phyloP scores from a whole-genome alignment of 495 filamentous ascomycete genomes.

The Trichoderma asperelloides region DNA sequence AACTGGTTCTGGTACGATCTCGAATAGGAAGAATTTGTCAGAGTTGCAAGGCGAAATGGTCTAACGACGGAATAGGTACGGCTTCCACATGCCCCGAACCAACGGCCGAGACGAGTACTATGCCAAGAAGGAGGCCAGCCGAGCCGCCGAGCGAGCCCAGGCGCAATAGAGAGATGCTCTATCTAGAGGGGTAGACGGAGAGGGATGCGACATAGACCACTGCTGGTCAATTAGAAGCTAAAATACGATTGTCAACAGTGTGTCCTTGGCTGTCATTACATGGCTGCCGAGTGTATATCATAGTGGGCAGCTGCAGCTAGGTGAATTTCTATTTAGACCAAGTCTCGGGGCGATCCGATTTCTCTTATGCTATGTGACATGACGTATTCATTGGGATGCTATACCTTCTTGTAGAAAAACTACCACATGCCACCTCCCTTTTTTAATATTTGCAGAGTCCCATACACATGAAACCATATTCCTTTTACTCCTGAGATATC shows the following conservation, averaged over 20 bases:
- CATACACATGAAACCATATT: neutral
- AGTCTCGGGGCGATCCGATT: neutral
- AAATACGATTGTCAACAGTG: neutral
- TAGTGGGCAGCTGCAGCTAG: neutral
- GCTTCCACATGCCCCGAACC: constrained; percentile 44
- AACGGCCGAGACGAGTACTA: constrained; percentile 39
- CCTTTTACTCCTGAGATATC: too few relatives aligned
- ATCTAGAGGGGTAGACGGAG: neutral
- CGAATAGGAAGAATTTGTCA: neutral
- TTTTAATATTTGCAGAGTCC: neutral
- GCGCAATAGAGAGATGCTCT: neutral
- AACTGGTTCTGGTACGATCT: constrained; percentile 38
- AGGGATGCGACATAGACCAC: neutral
- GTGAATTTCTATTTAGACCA: neutral
- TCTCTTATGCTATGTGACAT: neutral
- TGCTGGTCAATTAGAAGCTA: neutral
- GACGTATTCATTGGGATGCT: neutral
- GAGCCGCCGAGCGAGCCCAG: constrained; percentile 24
- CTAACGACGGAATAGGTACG: constrained; percentile 33
- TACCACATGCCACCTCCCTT: too few relatives aligned
- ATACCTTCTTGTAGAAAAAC: neutral
- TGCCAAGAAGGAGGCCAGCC: constrained; percentile 37
- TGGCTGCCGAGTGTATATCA: neutral
- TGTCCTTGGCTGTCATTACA: neutral
- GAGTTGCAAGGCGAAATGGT: neutral